Conservation (phyloP, 495 filamentous ascomycete genomes). For the Hyaloscypha hepaticicola region DNA sequence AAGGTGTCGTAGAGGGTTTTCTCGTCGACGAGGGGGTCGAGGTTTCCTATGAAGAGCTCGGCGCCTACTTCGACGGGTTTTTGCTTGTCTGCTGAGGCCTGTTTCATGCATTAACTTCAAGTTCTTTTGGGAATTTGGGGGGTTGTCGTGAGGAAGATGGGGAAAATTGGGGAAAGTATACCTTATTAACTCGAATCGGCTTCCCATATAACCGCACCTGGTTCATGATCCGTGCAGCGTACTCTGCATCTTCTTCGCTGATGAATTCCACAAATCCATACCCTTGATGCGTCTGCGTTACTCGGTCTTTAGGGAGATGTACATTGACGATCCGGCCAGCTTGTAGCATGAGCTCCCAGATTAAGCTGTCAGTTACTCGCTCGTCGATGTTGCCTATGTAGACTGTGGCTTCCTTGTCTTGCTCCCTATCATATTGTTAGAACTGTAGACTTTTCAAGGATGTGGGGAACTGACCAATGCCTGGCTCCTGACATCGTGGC, state of each 20-base stretch:
- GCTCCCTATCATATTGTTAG: slow-evolving; percentile 64
- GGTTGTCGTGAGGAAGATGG: neutral
- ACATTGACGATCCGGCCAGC: slow-evolving; percentile 95
- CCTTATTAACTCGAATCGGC: slow-evolving; percentile 94
- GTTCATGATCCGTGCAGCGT: slow-evolving; percentile 96
- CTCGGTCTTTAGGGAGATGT: slow-evolving; percentile 94
- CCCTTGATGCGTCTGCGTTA: slow-evolving; percentile 93
- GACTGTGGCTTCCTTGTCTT: slow-evolving; percentile 97
- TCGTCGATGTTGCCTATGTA: slow-evolving; percentile 99
- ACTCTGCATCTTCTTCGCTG: slow-evolving; percentile 94
- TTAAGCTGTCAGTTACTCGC: slow-evolving; percentile 81
- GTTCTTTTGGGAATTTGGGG: slow-evolving; percentile 18
- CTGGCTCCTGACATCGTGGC: slow-evolving; percentile 67
- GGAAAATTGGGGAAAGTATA: slow-evolving; percentile 17
- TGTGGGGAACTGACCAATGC: slow-evolving; percentile 63
- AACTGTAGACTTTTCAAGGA: slow-evolving; percentile 2
- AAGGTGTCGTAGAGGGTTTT: slow-evolving; percentile 98
- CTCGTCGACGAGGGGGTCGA: slow-evolving; percentile 93
- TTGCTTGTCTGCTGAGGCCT: slow-evolving; percentile 90
- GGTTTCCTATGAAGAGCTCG: slow-evolving; percentile 94
- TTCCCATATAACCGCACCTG: slow-evolving; percentile 91
- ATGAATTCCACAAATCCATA: slow-evolving; percentile 99
- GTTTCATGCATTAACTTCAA: neutral
- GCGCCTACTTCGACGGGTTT: slow-evolving; percentile 94
- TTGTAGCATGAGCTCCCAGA: slow-evolving; percentile 98